Evolutionary conservation across 306 rosid genomes (phyloP).

Genomic region (Trifolium pratense): DNA sequence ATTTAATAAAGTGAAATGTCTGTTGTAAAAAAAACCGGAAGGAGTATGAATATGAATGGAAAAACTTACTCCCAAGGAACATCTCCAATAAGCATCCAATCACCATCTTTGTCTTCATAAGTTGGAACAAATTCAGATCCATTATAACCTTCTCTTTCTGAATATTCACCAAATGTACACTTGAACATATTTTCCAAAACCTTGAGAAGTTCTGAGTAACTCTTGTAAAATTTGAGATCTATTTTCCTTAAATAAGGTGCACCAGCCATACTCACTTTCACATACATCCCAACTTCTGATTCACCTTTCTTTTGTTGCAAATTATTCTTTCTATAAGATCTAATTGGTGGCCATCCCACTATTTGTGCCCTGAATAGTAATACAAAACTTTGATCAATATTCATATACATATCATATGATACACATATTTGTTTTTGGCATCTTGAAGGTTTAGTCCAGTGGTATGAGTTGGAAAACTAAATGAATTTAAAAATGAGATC

Average conservation of each 20-base stretch:
- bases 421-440: no score
- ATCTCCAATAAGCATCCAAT: constrained; percentile 96
- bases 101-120: constrained; percentile 92
- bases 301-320: constrained; percentile 54
- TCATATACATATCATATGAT: no score
- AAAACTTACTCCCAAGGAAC: constrained; percentile 85
- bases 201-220: constrained; percentile 67
- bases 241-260: constrained; percentile 90
- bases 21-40: no score
- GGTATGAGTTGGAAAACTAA: background rate
- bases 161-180: constrained; percentile 73
- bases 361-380: constrained; percentile 63
- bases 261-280: constrained; percentile 91
- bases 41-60: background rate
- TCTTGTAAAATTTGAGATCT: constrained; percentile 69
- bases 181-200: constrained; percentile 77
- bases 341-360: constrained; percentile 95
- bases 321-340: constrained; percentile 68
- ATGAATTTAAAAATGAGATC: no score
- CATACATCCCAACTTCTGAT: constrained; percentile 50
- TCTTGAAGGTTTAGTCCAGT: background rate
- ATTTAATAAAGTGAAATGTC: no score
- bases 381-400: background rate
- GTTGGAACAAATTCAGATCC: constrained; percentile 77
- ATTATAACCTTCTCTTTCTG: constrained; percentile 73